Evolutionary conservation across 257 asterid species (phyloP), one percentile per base, ranked within the genome.

Genomic region (Asclepias syriaca): DNA sequence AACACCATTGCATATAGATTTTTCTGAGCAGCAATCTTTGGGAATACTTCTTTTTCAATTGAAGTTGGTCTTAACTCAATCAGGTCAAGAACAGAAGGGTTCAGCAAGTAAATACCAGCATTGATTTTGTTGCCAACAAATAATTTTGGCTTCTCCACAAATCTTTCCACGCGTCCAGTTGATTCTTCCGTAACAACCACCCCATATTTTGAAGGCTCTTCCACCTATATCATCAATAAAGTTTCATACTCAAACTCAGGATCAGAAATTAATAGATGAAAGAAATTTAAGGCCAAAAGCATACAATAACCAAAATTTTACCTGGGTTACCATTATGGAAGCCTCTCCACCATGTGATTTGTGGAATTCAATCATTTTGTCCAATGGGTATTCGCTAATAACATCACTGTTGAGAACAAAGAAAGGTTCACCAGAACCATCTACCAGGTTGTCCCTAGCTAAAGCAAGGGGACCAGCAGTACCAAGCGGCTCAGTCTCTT

Each of bases 391-490:
- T 54, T 91, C 97, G 61, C 98, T 87, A 84, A 92, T 92, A 60
- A 92, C 98, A 79, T 92, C 98, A 82, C 98, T 91, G 77, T 93
- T 93, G 69, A 93, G 97, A 83, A 94, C 97, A 45, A 94, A 94
- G 80, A 94, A 91, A 6, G 98, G 98, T 72, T 89, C 93, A 66
- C 96, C 95, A 18, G 97, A 91, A 68, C 78, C 82, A 75, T 88
- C 98, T 43, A 89, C 48, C 78, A 93, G 86, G 81, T 91, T 91
- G 77, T 93, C 94, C 86, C 97, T 80, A 72, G 98, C 97, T 91
- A 94, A 83, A 79, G 98, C 98, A 78, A 94, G 96, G 70, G 98
- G 98, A 56, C 98, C 97, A 27, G 98, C 98, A 56, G 98, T 94
- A 72, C 98, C 97, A 56, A 94, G 97, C 18, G 98, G 98, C 80